Percentiles rank a stretch among this genome's conserved stretches.
Evolutionary conservation across 371 early-diverging fungal genomes (phyloP).

Genomic region (Zychaea mexicana): DNA sequence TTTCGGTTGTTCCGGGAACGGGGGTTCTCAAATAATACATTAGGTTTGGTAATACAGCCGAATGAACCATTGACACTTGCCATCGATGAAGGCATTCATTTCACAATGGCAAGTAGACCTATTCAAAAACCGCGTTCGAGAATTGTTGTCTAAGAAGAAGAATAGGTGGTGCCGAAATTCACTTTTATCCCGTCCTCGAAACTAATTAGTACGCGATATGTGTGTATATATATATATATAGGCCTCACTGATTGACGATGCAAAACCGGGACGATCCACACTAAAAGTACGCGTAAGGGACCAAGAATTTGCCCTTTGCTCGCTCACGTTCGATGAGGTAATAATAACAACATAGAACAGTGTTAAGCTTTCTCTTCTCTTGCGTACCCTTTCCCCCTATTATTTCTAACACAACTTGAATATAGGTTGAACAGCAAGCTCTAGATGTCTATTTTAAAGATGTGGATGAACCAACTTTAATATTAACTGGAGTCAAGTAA

Average conservation of each 20-base stretch:
- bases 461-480: neutral
- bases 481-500: slow-evolving; percentile 6
- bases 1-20: too few species aligned
- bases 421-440: slow-evolving; percentile 1
- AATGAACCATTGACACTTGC: slow-evolving; percentile 3
- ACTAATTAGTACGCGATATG: neutral
- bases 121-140: neutral
- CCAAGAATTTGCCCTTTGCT: neutral
- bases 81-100: neutral
- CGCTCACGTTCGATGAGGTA: neutral
- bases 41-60: neutral
- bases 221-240: neutral
- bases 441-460: slow-evolving; percentile 1
- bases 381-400: too few species aligned
- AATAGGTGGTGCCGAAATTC: too few species aligned
- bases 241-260: neutral
- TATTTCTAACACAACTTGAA: too few species aligned
- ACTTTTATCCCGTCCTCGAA: neutral
- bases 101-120: neutral
- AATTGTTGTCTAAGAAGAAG: too few species aligned
- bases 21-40: too few species aligned
- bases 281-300: neutral
- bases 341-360: too few species aligned
- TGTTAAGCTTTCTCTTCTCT: too few species aligned
- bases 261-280: neutral